Conservation (phyloP, 2,329 filamentous ascomycete species). For the Colletotrichum graminicola region DNA sequence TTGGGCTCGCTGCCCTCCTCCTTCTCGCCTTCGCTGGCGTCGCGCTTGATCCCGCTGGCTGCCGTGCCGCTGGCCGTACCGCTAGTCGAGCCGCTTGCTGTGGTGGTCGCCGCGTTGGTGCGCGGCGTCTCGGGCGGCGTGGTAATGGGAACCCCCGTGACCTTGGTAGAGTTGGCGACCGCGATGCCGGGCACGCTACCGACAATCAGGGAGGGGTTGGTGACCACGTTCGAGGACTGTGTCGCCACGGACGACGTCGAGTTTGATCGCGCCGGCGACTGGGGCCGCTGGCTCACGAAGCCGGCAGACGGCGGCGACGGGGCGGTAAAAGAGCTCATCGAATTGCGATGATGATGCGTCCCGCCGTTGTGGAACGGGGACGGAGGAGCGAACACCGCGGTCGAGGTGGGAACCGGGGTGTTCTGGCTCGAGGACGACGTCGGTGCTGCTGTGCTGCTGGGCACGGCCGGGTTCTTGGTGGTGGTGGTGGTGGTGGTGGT, state of each 20-base stretch:
- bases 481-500: too few species aligned
- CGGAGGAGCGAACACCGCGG: conserved; percentile 70
- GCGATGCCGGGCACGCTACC: conserved; percentile 83
- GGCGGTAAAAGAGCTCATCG: conserved; percentile 68
- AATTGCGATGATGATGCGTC: conserved; percentile 69
- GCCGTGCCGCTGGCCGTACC: conserved; percentile 47
- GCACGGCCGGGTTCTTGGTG: conserved; percentile 57
- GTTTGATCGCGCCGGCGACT: conserved; percentile 86
- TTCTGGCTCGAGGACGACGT: conserved; percentile 67
- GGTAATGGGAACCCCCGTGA: conserved; percentile 77
- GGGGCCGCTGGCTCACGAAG: conserved; percentile 73
- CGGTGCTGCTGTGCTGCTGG: conserved; percentile 47
- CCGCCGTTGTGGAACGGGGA: conserved; percentile 66
- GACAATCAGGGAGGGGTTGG: conserved; percentile 83
- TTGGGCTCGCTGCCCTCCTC: conserved; percentile 70
- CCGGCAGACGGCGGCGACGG: conserved; percentile 71
- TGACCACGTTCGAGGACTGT: conserved; percentile 72
- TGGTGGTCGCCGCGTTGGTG: conserved; percentile 56
- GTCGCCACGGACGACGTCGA: conserved; percentile 85
- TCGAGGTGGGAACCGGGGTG: conserved; percentile 79
- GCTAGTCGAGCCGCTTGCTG: not conserved
- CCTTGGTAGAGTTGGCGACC: conserved; percentile 76
- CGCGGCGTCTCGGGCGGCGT: conserved; percentile 92
- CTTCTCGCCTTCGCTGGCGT: conserved; percentile 67
- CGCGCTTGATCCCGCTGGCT: conserved; percentile 64